Evolutionary conservation across 192 early-diverging fungal species (phyloP), one percentile per base, ranked within the genome.

Genomic region (Coemansia furcata): DNA sequence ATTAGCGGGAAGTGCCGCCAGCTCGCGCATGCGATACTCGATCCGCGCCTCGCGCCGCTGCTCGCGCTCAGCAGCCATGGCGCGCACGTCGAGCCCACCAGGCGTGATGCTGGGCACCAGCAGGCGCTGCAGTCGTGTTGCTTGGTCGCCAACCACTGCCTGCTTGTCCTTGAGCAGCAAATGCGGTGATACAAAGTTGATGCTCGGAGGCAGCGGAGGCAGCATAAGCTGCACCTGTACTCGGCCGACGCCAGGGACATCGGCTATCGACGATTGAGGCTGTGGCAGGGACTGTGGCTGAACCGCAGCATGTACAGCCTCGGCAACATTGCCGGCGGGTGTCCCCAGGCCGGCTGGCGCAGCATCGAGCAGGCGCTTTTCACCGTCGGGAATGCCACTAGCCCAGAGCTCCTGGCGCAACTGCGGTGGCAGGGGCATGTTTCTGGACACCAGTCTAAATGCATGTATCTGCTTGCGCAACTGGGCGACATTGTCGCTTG

Each of bases 391-490:
- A 12, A 72, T 63, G 38, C 52, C 32, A 44, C 70, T 69, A 15
- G 70, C 73, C 73, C 93, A 93, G 15, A 96, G 82, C 43, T 86
- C 87, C 67, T 89, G 82, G 62, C 90, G 89, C 32, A 94, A 74
- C 59, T 87, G 71, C 35, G 85, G 72, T 55, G 94, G 93, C 12
- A 98, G 74, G 9, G 90, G 87, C 82, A 92, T 82, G 76, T 94
- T 95, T 68, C 84, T 84, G 36, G 91, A 85, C 40, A 95, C 87
- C 26, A 91, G 79, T 61, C 94, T 92, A 78, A 90, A 96, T 36
- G 93, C 93, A 39, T 91, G 81, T 62, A 95, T 95, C 63, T 98
- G 96, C 62, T 84, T 85, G 68, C 90, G 87, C 29, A 98, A 83
- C 10, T 85, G 83, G 10, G 84, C 77, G 23, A 92, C 63, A 60